phyloP scores from a whole-genome alignment of 495 filamentous ascomycete genomes.

The Pyrenula aspistea region DNA sequence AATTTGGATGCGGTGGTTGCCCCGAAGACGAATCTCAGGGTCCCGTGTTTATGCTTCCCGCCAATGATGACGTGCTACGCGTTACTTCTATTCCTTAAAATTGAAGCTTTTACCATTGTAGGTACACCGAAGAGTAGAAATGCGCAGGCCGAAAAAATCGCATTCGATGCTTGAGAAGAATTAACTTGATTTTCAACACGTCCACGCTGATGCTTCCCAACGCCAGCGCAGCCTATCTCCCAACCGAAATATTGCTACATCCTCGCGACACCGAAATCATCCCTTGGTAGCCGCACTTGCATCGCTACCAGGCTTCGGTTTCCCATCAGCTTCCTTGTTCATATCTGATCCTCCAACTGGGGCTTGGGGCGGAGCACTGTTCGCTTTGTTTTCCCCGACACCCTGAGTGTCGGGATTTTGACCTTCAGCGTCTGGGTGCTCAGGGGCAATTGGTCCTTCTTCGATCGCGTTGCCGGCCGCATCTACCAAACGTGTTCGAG shows the following conservation, averaged over 20 bases:
- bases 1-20: neutral
- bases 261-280: conserved; percentile 13
- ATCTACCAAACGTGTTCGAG: conserved; percentile 68
- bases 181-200: too few relatives aligned
- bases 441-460: conserved; percentile 48
- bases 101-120: too few relatives aligned
- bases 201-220: too few relatives aligned
- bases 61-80: neutral
- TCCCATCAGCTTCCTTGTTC: conserved; percentile 30
- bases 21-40: neutral
- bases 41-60: too few relatives aligned
- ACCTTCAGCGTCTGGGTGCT: conserved; percentile 76
- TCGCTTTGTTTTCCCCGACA: conserved; percentile 8
- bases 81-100: too few relatives aligned
- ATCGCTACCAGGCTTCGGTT: conserved; percentile 53
- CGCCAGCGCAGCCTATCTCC: neutral
- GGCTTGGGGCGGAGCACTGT: conserved; percentile 5
- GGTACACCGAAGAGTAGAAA: neutral
- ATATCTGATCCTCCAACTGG: conserved; percentile 16
- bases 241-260: neutral
- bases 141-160: neutral
- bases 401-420: conserved; percentile 51
- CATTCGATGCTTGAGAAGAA: neutral
- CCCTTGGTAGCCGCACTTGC: conserved; percentile 38
- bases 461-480: conserved; percentile 58